Conservation (phyloP, 2,329 filamentous ascomycete genomes). For the Aureobasidium sp. region DNA sequence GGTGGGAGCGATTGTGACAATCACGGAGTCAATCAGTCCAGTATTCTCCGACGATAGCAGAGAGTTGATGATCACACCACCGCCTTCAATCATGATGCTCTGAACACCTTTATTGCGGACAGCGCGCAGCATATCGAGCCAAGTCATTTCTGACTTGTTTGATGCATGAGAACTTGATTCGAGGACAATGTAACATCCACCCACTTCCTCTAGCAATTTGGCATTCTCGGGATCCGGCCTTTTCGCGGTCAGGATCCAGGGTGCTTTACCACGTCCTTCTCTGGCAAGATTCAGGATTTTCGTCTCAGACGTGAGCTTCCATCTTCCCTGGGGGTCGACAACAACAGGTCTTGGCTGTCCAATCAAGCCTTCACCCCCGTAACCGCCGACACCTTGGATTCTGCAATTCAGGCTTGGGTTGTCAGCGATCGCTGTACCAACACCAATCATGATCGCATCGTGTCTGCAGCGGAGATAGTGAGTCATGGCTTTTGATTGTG, state of each 20-base stretch:
- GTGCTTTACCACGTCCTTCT: constrained; percentile 61
- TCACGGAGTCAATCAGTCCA: constrained; percentile 64
- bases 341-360: constrained; percentile 75
- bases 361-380: constrained; percentile 44
- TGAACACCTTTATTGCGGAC: constrained; percentile 54
- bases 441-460: constrained; percentile 78
- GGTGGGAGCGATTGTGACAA: constrained; percentile 82
- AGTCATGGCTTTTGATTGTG: constrained; percentile 83
- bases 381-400: constrained; percentile 53
- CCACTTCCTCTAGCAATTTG: constrained; percentile 34
- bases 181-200: constrained; percentile 21
- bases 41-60: constrained; percentile 57
- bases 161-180: background rate
- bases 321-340: constrained; percentile 71
- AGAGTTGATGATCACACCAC: constrained; percentile 73
- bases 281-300: constrained; percentile 61
- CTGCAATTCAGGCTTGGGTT: constrained; percentile 82
- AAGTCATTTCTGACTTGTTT: constrained; percentile 31
- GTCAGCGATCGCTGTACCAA: constrained; percentile 76
- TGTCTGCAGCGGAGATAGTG: constrained; percentile 80
- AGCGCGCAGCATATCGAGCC: constrained; percentile 56
- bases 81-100: constrained; percentile 91
- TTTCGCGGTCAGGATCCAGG: constrained; percentile 58
- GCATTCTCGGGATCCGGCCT: constrained; percentile 32
- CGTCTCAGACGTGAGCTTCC: constrained; percentile 51